These are phyloP conservation scores for Nakaseomyces nivariensis DNA, from an alignment of 1,139 yeast genomes.

Conservation along the genomic window DNA sequence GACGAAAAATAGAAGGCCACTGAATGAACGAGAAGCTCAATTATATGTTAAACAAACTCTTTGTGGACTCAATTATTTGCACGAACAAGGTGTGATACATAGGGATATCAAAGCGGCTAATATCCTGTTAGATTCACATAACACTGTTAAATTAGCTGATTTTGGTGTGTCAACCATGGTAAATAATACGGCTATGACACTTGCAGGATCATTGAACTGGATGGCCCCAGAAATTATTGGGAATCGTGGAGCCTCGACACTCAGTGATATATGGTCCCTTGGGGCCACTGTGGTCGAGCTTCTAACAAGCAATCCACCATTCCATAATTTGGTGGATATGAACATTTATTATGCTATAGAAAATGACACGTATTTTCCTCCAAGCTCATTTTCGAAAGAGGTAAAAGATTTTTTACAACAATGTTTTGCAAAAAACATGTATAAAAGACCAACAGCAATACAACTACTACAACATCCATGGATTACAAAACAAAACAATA, in stretches of 20 bases:
- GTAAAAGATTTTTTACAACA: slow-evolving; percentile 57
- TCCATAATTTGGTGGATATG: slow-evolving; percentile 70
- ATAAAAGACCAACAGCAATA: slow-evolving; percentile 24
- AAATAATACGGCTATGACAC: slow-evolving; percentile 57
- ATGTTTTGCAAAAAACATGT: slow-evolving; percentile 52
- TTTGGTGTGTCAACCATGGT: slow-evolving; percentile 95
- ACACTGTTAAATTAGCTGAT: slow-evolving; percentile 81
- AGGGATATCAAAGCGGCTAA: slow-evolving; percentile 95
- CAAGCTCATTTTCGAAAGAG: slow-evolving; percentile 44
- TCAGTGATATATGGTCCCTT: slow-evolving; percentile 87
- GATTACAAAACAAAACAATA: slow-evolving; percentile 8
- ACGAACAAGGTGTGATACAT: slow-evolving; percentile 83
- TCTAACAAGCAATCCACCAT: slow-evolving; percentile 81
- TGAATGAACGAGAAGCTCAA: slow-evolving; percentile 54
- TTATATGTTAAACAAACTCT: slow-evolving; percentile 61
- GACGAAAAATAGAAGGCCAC: slow-evolving; percentile 33
- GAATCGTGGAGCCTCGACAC: slow-evolving; percentile 77
- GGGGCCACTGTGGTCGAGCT: slow-evolving; percentile 91
- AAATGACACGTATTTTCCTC: slow-evolving; percentile 75
- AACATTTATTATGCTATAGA: slow-evolving; percentile 91
- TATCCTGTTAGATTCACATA: slow-evolving; percentile 72
- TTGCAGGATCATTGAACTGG: slow-evolving; percentile 99
- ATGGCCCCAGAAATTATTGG: slow-evolving; percentile 98
- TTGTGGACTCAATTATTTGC: slow-evolving; percentile 68
- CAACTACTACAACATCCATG: slow-evolving; percentile 23